These are phyloP conservation scores for Insectozyma bohioensis DNA, from an alignment of 1,139 yeast genomes.

Conservation along the genomic window DNA sequence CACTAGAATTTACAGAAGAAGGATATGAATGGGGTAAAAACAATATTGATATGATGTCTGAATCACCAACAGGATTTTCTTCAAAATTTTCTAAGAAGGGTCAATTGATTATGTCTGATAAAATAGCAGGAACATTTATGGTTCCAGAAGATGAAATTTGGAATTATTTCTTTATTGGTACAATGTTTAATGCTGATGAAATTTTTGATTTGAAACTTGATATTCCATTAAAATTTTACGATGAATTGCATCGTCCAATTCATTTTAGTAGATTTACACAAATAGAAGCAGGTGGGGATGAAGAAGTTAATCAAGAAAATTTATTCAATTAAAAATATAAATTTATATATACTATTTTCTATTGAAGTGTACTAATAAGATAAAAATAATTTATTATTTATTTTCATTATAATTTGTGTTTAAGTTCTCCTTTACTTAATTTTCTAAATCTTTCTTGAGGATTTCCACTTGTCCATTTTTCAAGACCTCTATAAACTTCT, in stretches of 20 bases:
- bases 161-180: constrained; percentile 90
- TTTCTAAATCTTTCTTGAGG: constrained; percentile 69
- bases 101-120: constrained; percentile 74
- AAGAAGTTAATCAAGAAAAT: constrained; percentile 74
- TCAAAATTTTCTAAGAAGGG: constrained; percentile 59
- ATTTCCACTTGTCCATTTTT: constrained; percentile 66
- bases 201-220: constrained; percentile 71
- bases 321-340: constrained; percentile 49
- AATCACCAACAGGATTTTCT: constrained; percentile 63
- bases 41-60: constrained; percentile 57
- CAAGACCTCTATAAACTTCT: constrained; percentile 67
- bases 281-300: constrained; percentile 53
- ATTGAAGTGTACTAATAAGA: neutral
- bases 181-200: constrained; percentile 68
- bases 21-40: constrained; percentile 79
- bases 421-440: constrained; percentile 53
- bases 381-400: neutral
- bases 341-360: constrained; percentile 2
- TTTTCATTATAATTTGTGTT: constrained; percentile 52
- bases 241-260: constrained; percentile 82
- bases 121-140: constrained; percentile 76
- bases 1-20: constrained; percentile 56
- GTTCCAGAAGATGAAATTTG: constrained; percentile 86
- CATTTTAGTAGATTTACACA: constrained; percentile 79
- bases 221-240: constrained; percentile 78